phyloP scores from a whole-genome alignment of 768 basidiomycete species.

The Cystofilobasidium capitatum region DNA sequence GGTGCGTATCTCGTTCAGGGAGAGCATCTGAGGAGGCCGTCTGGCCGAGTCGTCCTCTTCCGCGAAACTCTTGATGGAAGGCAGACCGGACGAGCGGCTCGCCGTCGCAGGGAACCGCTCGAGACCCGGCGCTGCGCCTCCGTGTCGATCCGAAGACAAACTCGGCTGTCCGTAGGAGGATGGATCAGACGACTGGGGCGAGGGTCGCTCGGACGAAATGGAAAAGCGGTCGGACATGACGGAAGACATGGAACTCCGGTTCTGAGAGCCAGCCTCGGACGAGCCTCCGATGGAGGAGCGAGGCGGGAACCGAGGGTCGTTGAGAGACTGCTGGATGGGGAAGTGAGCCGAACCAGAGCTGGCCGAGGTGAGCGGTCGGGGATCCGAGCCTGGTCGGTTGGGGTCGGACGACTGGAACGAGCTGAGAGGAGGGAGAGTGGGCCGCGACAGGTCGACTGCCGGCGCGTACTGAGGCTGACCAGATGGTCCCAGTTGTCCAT shows the following conservation, averaged over 20 bases:
- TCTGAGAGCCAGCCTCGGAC: not conserved
- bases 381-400: too few relatives aligned
- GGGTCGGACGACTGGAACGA: too few relatives aligned
- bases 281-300: not conserved
- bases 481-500: too few relatives aligned
- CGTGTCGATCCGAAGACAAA: too few relatives aligned
- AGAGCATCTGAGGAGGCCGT: too few relatives aligned
- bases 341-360: not conserved
- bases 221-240: conserved; percentile 6
- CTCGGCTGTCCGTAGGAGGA: not conserved
- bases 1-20: conserved; percentile 6
- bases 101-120: not conserved
- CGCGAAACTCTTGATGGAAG: not conserved
- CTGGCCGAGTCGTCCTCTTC: not conserved
- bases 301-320: not conserved
- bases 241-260: conserved; percentile 6
- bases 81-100: not conserved
- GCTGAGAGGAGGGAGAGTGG: too few relatives aligned
- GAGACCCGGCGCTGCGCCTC: not conserved
- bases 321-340: not conserved
- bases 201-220: conserved; percentile 10
- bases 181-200: conserved; percentile 6
- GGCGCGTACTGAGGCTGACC: too few relatives aligned
- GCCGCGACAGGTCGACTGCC: too few relatives aligned
- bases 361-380: not conserved